A percentile compares a stretch with the other conserved stretches of the same genome.
Evolutionary conservation across 2,329 filamentous ascomycete species (phyloP).

Genomic region (Plenodomus lindquistii): DNA sequence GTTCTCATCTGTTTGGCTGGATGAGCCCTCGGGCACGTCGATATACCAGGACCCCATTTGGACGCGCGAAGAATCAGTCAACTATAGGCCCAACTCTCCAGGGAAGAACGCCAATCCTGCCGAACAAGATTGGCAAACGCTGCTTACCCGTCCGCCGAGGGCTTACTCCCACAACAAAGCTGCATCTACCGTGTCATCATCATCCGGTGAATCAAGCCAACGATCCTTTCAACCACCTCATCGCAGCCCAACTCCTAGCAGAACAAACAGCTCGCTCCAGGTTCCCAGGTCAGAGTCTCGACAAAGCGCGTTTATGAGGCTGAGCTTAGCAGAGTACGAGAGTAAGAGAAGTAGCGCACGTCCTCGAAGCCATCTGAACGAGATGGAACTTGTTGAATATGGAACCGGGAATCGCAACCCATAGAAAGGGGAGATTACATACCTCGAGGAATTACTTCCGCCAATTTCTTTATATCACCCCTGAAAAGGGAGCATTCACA

Average conservation of each 20-base stretch:
- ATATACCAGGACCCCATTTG: constrained; percentile 20
- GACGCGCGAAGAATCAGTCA: constrained; percentile 24
- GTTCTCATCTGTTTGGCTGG: constrained; percentile 40
- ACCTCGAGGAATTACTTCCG: no score
- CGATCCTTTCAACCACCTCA: constrained; percentile 22
- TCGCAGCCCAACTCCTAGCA: constrained; percentile 11
- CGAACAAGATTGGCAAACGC: constrained; percentile 13
- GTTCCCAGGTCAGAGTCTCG: constrained; percentile 18
- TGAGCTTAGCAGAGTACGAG: constrained; percentile 20
- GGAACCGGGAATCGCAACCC: no score
- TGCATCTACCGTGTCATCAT: constrained; percentile 3
- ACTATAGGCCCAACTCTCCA: constrained; percentile 22
- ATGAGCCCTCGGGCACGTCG: constrained; percentile 27
- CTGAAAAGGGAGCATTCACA: no score
- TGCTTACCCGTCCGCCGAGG: constrained; percentile 13
- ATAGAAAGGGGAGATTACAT: no score
- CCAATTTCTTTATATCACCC: no score
- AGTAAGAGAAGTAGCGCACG: constrained; percentile 35
- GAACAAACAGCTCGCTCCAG: constrained; percentile 10
- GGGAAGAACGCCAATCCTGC: constrained; percentile 23
- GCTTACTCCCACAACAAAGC: constrained; percentile 8
- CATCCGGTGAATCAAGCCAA: constrained; percentile 19
- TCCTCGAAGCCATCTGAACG: constrained; percentile 33
- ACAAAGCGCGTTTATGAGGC: constrained; percentile 24
- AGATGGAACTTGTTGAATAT: constrained; percentile 34